Evolutionary conservation across 805 yeast genomes (phyloP).

Genomic region (Sugiyamaella lignohabitans): DNA sequence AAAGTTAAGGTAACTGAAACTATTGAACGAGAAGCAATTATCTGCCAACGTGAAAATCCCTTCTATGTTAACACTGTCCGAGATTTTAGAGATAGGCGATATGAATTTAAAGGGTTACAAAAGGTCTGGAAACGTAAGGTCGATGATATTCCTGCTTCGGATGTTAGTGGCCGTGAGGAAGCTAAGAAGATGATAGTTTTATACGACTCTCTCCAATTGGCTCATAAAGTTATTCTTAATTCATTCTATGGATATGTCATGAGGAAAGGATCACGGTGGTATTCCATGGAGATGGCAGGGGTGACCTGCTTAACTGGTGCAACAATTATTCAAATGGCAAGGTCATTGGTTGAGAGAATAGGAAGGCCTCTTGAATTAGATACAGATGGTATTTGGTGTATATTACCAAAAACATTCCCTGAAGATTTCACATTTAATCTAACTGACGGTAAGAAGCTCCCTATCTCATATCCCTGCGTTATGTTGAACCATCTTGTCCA

Average conservation of each 20-base stretch:
- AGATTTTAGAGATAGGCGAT: conserved; percentile 90
- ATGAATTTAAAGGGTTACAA: conserved; percentile 88
- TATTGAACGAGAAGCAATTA: conserved; percentile 83
- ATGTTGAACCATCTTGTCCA: conserved; percentile 94
- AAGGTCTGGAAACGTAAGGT: conserved; percentile 89
- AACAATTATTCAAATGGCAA: conserved; percentile 95
- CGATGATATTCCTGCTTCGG: conserved; percentile 44
- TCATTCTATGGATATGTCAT: conserved; percentile 97
- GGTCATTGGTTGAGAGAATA: conserved; percentile 79
- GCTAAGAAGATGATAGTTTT: conserved; percentile 90
- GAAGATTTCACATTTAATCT: conserved; percentile 70
- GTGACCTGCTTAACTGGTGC: conserved; percentile 98
- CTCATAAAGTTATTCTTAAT: conserved; percentile 93
- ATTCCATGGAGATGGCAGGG: conserved; percentile 99
- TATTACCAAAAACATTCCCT: conserved; percentile 86
- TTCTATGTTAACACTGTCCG: conserved; percentile 93
- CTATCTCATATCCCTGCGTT: conserved; percentile 87
- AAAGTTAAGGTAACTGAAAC: conserved; percentile 75
- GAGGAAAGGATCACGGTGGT: conserved; percentile 99
- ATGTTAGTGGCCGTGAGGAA: conserved; percentile 67
- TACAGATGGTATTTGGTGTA: conserved; percentile 99
- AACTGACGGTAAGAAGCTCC: conserved; percentile 69
- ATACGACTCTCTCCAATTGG: conserved; percentile 91
- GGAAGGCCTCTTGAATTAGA: conserved; percentile 96
- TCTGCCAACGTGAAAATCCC: conserved; percentile 96